phyloP scores from a whole-genome alignment of 2,329 filamentous ascomycete genomes.

The Lasiodiplodia sp. region DNA sequence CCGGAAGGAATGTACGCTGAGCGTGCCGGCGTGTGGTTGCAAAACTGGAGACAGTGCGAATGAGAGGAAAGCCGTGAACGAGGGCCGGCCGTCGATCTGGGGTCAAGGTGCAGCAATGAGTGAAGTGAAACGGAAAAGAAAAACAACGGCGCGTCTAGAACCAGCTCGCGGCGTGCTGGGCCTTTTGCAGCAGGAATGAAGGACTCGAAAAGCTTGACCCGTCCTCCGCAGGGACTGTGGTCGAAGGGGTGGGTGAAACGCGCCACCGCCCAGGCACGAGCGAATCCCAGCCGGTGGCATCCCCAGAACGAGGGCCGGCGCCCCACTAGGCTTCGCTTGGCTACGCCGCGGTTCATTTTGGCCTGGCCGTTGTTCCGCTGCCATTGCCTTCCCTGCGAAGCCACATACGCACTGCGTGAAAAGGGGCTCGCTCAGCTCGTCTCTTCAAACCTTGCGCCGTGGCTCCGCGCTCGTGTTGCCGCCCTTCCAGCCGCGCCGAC shows the following conservation, averaged over 20 bases:
- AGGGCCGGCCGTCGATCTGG: conserved; percentile 13
- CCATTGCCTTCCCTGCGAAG: conserved; percentile 16
- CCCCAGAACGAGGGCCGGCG: neutral
- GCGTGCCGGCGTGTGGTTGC: conserved; percentile 19
- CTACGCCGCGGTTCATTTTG: neutral
- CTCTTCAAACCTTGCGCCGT: conserved; percentile 5
- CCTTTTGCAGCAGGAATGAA: conserved; percentile 18
- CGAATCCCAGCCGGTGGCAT: conserved; percentile 17
- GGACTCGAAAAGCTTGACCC: conserved; percentile 24
- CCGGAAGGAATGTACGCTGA: conserved; percentile 15
- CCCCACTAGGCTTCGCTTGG: conserved; percentile 14
- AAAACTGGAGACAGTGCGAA: conserved; percentile 2
- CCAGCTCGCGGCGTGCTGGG: neutral
- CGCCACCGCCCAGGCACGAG: conserved; percentile 25
- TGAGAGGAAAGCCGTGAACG: conserved; percentile 1
- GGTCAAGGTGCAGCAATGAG: conserved; percentile 1
- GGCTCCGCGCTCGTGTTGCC: neutral
- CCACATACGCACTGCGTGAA: neutral
- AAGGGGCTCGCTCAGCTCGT: conserved; percentile 16
- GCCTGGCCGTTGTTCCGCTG: conserved; percentile 20
- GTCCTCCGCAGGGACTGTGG: conserved; percentile 6
- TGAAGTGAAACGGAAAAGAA: neutral
- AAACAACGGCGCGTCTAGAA: conserved; percentile 9
- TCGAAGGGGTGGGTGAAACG: conserved; percentile 20
- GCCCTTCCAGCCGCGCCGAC: neutral